phyloP scores from a whole-genome alignment of 2,329 filamentous ascomycete genomes.

The Didymella arachidicola region DNA sequence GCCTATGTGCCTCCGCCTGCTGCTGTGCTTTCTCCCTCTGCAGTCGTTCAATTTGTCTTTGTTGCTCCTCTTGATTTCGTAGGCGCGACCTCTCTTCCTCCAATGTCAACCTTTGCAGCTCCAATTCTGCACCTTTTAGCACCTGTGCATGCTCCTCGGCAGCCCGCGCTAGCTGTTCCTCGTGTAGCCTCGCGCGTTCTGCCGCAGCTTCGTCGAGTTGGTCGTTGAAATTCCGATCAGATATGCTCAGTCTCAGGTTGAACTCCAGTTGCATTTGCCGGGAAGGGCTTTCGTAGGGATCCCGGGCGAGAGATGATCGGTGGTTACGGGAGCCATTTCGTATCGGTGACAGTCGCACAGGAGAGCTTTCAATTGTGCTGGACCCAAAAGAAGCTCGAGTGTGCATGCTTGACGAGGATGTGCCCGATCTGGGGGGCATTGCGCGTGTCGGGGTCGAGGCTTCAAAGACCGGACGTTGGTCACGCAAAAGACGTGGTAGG shows the following conservation, averaged over 20 bases:
- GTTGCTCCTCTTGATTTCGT: slow-evolving; percentile 47
- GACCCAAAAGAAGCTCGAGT: slow-evolving; percentile 44
- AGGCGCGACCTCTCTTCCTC: slow-evolving; percentile 51
- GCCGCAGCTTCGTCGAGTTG: slow-evolving; percentile 68
- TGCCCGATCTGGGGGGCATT: slow-evolving; percentile 46
- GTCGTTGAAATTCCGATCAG: slow-evolving; percentile 60
- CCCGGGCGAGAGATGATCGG: slow-evolving; percentile 33
- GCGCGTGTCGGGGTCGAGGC: slow-evolving; percentile 17
- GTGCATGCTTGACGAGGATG: slow-evolving; percentile 47
- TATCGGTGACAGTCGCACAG: slow-evolving; percentile 44
- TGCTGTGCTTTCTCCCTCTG: slow-evolving; percentile 55
- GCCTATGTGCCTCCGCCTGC: slow-evolving; percentile 47
- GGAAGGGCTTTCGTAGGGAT: slow-evolving; percentile 45
- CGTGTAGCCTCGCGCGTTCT: slow-evolving; percentile 69
- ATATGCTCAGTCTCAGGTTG: slow-evolving; percentile 52
- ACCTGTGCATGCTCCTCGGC: slow-evolving; percentile 73
- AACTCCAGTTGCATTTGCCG: slow-evolving; percentile 53
- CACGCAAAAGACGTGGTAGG: slow-evolving; percentile 36
- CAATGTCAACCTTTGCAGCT: slow-evolving; percentile 58
- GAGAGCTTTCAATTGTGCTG: slow-evolving; percentile 43
- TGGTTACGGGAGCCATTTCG: slow-evolving; percentile 36
- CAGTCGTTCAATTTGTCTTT: slow-evolving; percentile 51
- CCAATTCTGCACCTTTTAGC: slow-evolving; percentile 62
- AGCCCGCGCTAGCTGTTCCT: slow-evolving; percentile 70
- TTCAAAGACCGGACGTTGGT: slow-evolving; percentile 10